Evolutionary conservation across 2,329 filamentous ascomycete species (phyloP).

Genomic region (Stylonectria norvegica): DNA sequence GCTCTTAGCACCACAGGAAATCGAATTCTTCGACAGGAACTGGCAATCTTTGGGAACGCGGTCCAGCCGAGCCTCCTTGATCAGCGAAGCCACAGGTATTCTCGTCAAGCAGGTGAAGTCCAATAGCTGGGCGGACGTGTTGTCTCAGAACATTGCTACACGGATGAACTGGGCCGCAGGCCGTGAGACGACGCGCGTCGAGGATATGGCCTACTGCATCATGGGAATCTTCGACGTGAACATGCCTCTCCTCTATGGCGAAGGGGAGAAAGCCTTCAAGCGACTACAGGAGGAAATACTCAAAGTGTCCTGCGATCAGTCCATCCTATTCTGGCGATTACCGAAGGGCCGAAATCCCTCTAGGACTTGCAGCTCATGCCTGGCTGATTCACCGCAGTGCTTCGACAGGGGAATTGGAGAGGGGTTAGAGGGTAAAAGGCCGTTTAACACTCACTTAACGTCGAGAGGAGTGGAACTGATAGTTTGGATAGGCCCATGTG

Average conservation of each 20-base stretch:
- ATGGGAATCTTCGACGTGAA: slow-evolving; percentile 35
- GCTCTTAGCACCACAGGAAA: slow-evolving; percentile 22
- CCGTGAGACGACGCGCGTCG: slow-evolving; percentile 27
- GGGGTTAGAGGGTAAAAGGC: slow-evolving; percentile 23
- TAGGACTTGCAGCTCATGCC: slow-evolving; percentile 16
- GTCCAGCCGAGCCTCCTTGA: slow-evolving; percentile 14
- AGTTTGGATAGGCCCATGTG: slow-evolving; percentile 27
- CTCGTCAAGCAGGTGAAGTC: slow-evolving; percentile 18
- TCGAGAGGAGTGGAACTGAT: slow-evolving; percentile 23
- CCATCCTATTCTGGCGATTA: slow-evolving; percentile 31
- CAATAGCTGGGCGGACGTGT: slow-evolving; percentile 17
- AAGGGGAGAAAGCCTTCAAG: slow-evolving; percentile 32
- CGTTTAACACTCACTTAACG: slow-evolving; percentile 22
- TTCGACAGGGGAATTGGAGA: slow-evolving; percentile 26
- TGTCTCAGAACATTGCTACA: slow-evolving; percentile 27
- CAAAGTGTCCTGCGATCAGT: slow-evolving; percentile 32
- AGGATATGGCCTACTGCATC: slow-evolving; percentile 35
- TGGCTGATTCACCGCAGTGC: slow-evolving; percentile 23
- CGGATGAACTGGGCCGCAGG: slow-evolving; percentile 36
- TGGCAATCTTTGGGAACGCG: slow-evolving; percentile 22
- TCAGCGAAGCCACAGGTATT: slow-evolving; percentile 25
- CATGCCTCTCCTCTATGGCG: slow-evolving; percentile 37
- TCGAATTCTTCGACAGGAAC: slow-evolving; percentile 25
- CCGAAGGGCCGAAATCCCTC: slow-evolving; percentile 12
- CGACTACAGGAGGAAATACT: slow-evolving; percentile 36